Conservation (phyloP, 2,329 filamentous ascomycete species). For the Stemphylium beticola region DNA sequence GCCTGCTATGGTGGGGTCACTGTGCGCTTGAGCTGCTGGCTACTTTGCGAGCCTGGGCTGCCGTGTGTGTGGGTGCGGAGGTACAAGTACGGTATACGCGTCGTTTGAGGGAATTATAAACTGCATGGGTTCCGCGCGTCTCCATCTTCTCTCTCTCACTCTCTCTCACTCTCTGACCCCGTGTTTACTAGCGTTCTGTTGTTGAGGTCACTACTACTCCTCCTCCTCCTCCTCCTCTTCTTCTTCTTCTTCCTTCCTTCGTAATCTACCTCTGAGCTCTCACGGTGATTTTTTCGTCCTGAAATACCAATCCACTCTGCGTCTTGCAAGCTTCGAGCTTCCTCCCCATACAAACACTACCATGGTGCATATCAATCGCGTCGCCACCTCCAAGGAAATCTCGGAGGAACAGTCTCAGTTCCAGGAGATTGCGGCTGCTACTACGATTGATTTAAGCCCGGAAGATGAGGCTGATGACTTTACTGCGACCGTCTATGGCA, state of each 20-base stretch:
- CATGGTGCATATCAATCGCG: constrained; percentile 59
- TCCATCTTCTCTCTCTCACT: no score
- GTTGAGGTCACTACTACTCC: no score
- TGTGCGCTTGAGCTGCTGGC: neutral
- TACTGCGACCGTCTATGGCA: constrained; percentile 86
- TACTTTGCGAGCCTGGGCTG: no score
- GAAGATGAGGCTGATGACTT: constrained; percentile 58
- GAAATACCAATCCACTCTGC: neutral
- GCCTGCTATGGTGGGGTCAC: constrained; percentile 19
- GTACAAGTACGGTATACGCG: no score
- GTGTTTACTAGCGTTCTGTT: no score
- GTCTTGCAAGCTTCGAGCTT: neutral
- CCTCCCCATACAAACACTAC: constrained; percentile 12
- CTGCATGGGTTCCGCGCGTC: no score
- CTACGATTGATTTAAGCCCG: constrained; percentile 33
- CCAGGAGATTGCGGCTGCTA: constrained; percentile 20
- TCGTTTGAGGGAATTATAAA: no score
- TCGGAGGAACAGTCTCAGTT: constrained; percentile 31
- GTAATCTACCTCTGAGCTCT: neutral
- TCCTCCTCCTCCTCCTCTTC: no score
- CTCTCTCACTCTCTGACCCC: no score
- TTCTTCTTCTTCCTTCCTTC: neutral
- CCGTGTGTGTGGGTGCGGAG: no score
- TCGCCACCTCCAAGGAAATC: constrained; percentile 52
- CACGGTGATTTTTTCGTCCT: neutral